Conservation (phyloP, 2,329 filamentous ascomycete genomes). For the Clarireedia monteithiana region DNA sequence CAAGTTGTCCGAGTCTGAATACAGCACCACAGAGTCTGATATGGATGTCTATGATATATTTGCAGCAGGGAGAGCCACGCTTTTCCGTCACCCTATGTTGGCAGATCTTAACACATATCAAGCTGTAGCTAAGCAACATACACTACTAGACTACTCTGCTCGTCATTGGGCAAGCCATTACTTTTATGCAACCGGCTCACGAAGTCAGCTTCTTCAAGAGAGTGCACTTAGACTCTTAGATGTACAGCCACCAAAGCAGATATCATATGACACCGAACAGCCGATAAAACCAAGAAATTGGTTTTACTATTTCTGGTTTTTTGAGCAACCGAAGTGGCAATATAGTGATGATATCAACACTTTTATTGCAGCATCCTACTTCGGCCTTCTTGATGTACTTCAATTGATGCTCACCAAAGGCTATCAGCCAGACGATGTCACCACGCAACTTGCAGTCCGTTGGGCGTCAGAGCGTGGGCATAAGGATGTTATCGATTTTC, state of each 20-base stretch:
- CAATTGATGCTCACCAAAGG: not conserved
- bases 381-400: conserved; percentile 26
- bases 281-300: conserved; percentile 21
- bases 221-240: not conserved
- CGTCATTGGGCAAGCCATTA: conserved; percentile 33
- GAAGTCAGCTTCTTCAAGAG: not conserved
- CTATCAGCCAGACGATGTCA: conserved; percentile 12
- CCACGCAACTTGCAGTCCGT: conserved; percentile 23
- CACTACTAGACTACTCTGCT: conserved; percentile 32
- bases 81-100: too few relatives aligned
- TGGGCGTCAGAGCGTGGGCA: conserved; percentile 24
- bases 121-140: conserved; percentile 11
- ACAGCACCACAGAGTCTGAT: too few relatives aligned
- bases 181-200: not conserved
- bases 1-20: too few relatives aligned
- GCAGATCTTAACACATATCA: too few relatives aligned
- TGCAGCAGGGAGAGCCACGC: too few relatives aligned
- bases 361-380: conserved; percentile 29
- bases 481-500: too few relatives aligned
- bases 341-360: conserved; percentile 20
- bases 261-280: too few relatives aligned
- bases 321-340: conserved; percentile 19
- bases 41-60: too few relatives aligned
- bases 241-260: not conserved
- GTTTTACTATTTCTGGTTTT: conserved; percentile 28